Conservation (phyloP, 331 rosid genomes). For the Malus hybrid region DNA sequence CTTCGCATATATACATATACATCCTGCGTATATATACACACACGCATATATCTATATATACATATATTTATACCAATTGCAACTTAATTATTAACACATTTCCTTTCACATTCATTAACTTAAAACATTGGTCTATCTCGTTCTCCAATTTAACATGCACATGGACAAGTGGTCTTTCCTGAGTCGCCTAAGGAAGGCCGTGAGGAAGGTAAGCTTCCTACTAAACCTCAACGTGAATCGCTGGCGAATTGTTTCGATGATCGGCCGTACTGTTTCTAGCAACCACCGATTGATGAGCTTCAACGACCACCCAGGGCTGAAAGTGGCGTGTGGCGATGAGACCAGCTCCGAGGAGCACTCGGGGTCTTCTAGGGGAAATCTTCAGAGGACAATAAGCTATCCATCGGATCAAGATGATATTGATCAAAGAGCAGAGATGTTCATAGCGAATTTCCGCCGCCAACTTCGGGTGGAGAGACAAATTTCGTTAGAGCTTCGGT, state of each 20-base stretch:
- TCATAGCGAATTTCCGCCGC: conserved; percentile 57
- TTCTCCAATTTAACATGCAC: not conserved
- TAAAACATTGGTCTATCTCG: not conserved
- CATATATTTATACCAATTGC: not conserved
- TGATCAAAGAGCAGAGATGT: conserved; percentile 59
- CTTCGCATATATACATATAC: not conserved
- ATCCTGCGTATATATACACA: not conserved
- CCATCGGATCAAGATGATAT: conserved; percentile 61
- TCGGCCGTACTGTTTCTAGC: conserved; percentile 28
- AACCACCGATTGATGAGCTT: conserved; percentile 32
- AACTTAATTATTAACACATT: not conserved
- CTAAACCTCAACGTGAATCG: conserved; percentile 38
- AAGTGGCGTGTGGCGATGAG: not conserved
- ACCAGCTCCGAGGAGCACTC: conserved; percentile 18
- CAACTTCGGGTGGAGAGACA: conserved; percentile 78
- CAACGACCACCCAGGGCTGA: conserved; percentile 44
- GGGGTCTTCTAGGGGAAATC: conserved; percentile 16
- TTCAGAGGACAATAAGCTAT: conserved; percentile 53
- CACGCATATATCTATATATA: not conserved
- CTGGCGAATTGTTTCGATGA: conserved; percentile 45
- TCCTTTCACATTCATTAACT: not conserved
- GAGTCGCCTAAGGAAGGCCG: conserved; percentile 46
- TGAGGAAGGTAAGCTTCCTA: conserved; percentile 47
- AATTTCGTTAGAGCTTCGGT: conserved; percentile 54
- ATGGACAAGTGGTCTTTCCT: conserved; percentile 18